These are phyloP conservation scores for Nakaseomyces glabratus DNA, from an alignment of 1,139 yeast species.

Conservation along the genomic window DNA sequence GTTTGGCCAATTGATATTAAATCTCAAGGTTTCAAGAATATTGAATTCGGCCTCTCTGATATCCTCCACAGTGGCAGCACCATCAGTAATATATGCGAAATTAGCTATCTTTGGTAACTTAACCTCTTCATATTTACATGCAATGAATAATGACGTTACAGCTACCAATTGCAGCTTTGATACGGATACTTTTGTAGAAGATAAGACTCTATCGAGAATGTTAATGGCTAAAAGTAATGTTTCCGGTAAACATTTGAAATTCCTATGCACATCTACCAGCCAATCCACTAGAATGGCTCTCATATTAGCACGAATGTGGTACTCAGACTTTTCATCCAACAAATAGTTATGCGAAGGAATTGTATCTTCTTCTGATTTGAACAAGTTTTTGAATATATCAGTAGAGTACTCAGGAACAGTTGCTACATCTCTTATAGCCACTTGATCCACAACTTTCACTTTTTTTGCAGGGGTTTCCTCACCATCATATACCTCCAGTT, in stretches of 20 bases:
- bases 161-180: conserved; percentile 83
- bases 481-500: conserved; percentile 13
- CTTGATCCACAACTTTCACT: conserved; percentile 61
- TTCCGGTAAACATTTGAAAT: conserved; percentile 80
- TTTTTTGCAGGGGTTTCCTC: conserved; percentile 50
- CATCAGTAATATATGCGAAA: conserved; percentile 83
- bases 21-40: conserved; percentile 64
- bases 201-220: conserved; percentile 82
- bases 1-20: conserved; percentile 80
- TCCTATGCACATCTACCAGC: conserved; percentile 85
- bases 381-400: conserved; percentile 72
- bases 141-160: conserved; percentile 79
- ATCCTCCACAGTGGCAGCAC: conserved; percentile 73
- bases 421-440: conserved; percentile 59
- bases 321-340: conserved; percentile 34
- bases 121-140: conserved; percentile 94
- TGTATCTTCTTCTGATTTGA: conserved; percentile 57
- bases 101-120: conserved; percentile 84
- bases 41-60: conserved; percentile 80
- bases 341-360: conserved; percentile 69
- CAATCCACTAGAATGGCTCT: conserved; percentile 85
- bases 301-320: conserved; percentile 68
- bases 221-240: conserved; percentile 80
- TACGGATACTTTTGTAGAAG: conserved; percentile 63
- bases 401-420: conserved; percentile 86